Base-by-base conservation (phyloP, 768 basidiomycete genomes). In the Termitomyces sp. region DNA sequence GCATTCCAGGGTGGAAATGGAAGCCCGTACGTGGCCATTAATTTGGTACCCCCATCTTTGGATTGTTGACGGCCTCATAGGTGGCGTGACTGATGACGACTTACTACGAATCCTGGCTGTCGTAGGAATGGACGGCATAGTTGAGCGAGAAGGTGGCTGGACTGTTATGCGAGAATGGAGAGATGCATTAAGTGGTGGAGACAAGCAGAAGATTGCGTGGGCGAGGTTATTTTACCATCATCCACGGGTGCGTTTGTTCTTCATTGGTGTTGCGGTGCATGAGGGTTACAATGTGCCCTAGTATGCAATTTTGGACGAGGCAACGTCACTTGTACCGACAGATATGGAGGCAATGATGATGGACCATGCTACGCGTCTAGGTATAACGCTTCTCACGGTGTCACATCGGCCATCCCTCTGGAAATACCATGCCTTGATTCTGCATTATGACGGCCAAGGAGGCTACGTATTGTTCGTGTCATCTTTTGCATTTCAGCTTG, bases 141-240 rank as follows among this genome's bases (percentile, higher is more conserved):
- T 98, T 6, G 90, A 92, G 65, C 82, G 94, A 26, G 96, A 98
- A 72, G 96, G 96, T n/a, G 96, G 96, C 13, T 98, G 94, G 94
- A 89, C 91, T 65, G 77, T 79, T 8, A 79, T 82, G n/a, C 81
- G 87, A 49, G 96, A 98, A 66, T 98, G 96, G 96, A 82, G 92
- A 61, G 94, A 97, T 68, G 83, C 90, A 2, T 73, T 98, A 35
- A 94, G 91, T 66, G 95, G 96, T 1, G 95, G 95, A 20, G 96
- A 97, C 70, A 93, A 98, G 70, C 95, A 98, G 73, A 87, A 95
- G 74, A 89, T 98, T 57, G 96, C 96, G 0, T 98, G 96, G 94
- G 96, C 94, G 13, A 77, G 96, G 63, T 71, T 99, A 63, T 99
- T 98, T 69, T 99, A 99, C 70, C 96, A 98, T 68, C 77, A 81